phyloP scores from a whole-genome alignment of 805 yeast genomes.

The Candida wancherniae region DNA sequence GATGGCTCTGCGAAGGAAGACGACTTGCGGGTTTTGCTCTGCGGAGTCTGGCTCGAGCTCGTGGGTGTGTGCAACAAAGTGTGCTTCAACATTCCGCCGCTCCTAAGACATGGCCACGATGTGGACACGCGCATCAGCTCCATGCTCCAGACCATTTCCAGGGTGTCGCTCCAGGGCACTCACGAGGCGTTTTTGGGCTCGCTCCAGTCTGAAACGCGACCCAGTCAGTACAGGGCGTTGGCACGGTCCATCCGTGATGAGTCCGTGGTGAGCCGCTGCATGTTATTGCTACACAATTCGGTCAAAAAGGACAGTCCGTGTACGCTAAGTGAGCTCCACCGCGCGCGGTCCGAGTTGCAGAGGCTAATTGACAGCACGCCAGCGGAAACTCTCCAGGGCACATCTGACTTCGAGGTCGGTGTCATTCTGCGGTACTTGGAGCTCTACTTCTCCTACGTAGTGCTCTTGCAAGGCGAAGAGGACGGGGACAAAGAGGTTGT shows the following conservation, averaged over 20 bases:
- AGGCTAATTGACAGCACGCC: too few relatives aligned
- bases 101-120: conserved; percentile 19
- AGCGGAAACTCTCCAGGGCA: too few relatives aligned
- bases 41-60: conserved; percentile 34
- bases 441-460: conserved; percentile 24
- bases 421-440: conserved; percentile 25
- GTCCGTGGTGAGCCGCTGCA: too few relatives aligned
- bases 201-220: conserved; percentile 9
- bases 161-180: conserved; percentile 17
- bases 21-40: conserved; percentile 25
- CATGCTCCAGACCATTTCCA: conserved; percentile 20
- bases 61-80: conserved; percentile 28
- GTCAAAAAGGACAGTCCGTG: too few relatives aligned
- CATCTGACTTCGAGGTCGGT: conserved; percentile 12
- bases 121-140: conserved; percentile 17
- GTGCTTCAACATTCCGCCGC: conserved; percentile 22
- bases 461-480: conserved; percentile 37
- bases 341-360: too few relatives aligned
- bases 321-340: too few relatives aligned
- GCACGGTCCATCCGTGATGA: too few relatives aligned
- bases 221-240: too few relatives aligned
- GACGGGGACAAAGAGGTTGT: conserved; percentile 12
- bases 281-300: too few relatives aligned
- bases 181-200: conserved; percentile 23
- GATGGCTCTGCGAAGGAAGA: conserved; percentile 15